phyloP scores from a whole-genome alignment of 148 eudicot species.

The Suaeda aralocaspica region DNA sequence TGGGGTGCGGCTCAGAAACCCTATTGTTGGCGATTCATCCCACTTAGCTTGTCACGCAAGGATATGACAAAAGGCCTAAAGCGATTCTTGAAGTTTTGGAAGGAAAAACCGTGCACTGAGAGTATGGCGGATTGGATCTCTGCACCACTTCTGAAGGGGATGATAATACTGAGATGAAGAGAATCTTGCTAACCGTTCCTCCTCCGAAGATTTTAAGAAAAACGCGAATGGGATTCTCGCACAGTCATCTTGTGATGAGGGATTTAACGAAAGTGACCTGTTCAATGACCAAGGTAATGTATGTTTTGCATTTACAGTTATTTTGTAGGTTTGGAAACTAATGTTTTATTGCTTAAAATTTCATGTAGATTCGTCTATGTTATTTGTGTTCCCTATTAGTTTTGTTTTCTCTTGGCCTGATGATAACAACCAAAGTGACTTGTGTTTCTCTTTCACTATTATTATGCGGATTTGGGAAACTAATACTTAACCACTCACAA shows the following conservation, averaged over 20 bases:
- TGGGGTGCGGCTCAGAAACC: slow-evolving; percentile 94
- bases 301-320: too few species aligned
- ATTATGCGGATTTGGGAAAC: too few species aligned
- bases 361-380: too few species aligned
- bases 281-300: slow-evolving; percentile 87
- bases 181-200: slow-evolving; percentile 62
- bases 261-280: slow-evolving; percentile 62
- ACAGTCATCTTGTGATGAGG: slow-evolving; percentile 67
- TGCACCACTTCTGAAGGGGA: slow-evolving; percentile 98
- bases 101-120: slow-evolving; percentile 75
- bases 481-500: too few species aligned
- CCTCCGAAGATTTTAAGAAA: slow-evolving; percentile 93
- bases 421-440: too few species aligned
- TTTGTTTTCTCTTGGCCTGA: too few species aligned
- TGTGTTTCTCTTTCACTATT: slow-evolving; percentile 13
- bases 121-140: slow-evolving; percentile 87
- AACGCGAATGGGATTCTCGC: slow-evolving; percentile 92
- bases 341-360: too few species aligned
- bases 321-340: too few species aligned
- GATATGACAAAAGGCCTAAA: slow-evolving; percentile 82
- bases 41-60: slow-evolving; percentile 52
- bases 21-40: slow-evolving; percentile 61
- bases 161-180: slow-evolving; percentile 87
- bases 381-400: too few species aligned
- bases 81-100: slow-evolving; percentile 82